Percentiles rank a stretch among this genome's conserved stretches.
These are phyloP conservation scores for Termitomyces heimii DNA, from an alignment of 768 basidiomycete genomes.

Conservation along the genomic window DNA sequence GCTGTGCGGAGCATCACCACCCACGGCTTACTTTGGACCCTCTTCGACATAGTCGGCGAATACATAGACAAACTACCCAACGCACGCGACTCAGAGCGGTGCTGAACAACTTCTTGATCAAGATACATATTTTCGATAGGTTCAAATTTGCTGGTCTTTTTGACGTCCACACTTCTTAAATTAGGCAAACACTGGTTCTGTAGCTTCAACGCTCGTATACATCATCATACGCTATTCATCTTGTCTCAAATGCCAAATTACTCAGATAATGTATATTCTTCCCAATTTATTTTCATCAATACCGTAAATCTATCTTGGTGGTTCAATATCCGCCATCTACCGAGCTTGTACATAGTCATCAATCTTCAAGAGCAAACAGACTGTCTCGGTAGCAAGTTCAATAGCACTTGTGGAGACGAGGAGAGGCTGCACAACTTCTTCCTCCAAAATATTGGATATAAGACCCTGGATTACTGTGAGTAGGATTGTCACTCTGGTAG, in stretches of 20 bases:
- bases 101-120: slow-evolving; percentile 5
- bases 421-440: slow-evolving; percentile 95
- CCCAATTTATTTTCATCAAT: neutral
- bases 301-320: neutral
- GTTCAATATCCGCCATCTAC: slow-evolving; percentile 19
- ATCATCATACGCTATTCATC: slow-evolving; percentile 1
- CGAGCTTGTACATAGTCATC: slow-evolving; percentile 88
- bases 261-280: slow-evolving; percentile 1
- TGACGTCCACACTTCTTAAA: neutral
- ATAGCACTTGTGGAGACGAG: slow-evolving; percentile 93
- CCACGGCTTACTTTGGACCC: slow-evolving; percentile 90
- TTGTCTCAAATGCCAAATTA: neutral
- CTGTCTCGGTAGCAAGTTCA: slow-evolving; percentile 94
- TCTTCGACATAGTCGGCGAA: slow-evolving; percentile 75
- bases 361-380: slow-evolving; percentile 92
- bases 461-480: slow-evolving; percentile 53
- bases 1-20: slow-evolving; percentile 89
- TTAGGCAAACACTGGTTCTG: slow-evolving; percentile 16
- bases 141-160: slow-evolving; percentile 4
- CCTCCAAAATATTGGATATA: slow-evolving; percentile 96
- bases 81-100: slow-evolving; percentile 22
- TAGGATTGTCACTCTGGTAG: neutral
- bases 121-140: neutral
- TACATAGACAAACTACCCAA: slow-evolving; percentile 60
- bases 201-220: slow-evolving; percentile 10